Evolutionary conservation across 768 basidiomycete species (phyloP).

Genomic region (Clavulina sp.): DNA sequence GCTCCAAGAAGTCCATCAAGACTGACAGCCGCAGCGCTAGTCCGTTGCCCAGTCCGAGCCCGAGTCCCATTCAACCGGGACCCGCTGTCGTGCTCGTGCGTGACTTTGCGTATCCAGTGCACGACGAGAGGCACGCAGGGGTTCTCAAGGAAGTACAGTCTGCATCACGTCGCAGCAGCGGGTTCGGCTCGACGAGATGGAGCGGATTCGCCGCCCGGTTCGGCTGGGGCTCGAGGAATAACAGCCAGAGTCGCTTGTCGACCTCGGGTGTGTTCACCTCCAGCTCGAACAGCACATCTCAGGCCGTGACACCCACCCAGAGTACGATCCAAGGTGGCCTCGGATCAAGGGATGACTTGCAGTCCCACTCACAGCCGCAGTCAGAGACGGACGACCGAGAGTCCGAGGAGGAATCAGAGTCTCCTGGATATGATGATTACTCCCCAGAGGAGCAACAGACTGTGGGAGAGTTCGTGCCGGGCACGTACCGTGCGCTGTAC

Average conservation of each 20-base stretch:
- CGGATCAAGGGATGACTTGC: not conserved
- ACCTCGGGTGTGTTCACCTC: not conserved
- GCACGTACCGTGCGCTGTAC: conserved; percentile 61
- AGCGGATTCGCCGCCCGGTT: conserved; percentile 2
- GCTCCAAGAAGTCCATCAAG: no score
- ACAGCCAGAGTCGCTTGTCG: not conserved
- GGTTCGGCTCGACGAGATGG: not conserved
- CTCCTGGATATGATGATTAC: conserved; percentile 12
- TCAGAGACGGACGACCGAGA: conserved; percentile 8
- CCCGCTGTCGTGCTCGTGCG: conserved; percentile 24
- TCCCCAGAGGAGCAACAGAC: conserved; percentile 12
- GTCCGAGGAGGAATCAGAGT: conserved; percentile 14
- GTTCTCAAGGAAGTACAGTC: not conserved
- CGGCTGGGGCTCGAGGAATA: not conserved
- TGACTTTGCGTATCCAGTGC: conserved; percentile 29
- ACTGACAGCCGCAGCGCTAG: no score
- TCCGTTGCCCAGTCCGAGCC: no score
- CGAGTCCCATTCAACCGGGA: no score
- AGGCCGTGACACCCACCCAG: not conserved
- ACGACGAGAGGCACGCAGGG: conserved; percentile 30
- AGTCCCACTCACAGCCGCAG: conserved; percentile 2
- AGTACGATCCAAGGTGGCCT: not conserved
- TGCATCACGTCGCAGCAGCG: not conserved
- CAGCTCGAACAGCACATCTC: not conserved
- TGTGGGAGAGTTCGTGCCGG: conserved; percentile 30